Evolutionary conservation across 2,329 filamentous ascomycete genomes (phyloP), one percentile per base, ranked within the genome.

Genomic region (Oidium heveae): DNA sequence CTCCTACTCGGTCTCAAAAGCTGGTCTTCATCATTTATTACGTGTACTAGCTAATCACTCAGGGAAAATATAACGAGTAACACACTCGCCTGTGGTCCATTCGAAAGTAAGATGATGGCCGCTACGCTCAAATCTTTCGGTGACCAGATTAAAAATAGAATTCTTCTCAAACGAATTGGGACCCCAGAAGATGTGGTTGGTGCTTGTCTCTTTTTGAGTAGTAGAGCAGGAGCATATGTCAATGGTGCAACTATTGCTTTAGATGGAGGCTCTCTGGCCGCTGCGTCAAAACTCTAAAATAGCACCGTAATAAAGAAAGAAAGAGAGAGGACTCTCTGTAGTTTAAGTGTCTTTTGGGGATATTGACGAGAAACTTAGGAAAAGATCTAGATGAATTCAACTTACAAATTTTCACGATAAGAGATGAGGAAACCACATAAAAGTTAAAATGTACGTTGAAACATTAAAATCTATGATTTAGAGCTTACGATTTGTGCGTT

Each of bases 1-100:
- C 61, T 84, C 82, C 36, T 96, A 96, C 71, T 80, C 79, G 16
- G 85, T 86, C 1, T 85, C 79, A 63, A 95, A 96, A 73, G 88
- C 89, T 0, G 89, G 87, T 1, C 86, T 80, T 0, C 75, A 94
- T 53, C 86, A 94, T 65, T 72, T 96, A 12, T 77, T 81, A 2
- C 81, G 84, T 65, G 94, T 93, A 65, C 70, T 94, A 39, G 86
- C 86, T 2, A 72, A 93, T 28, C 85, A 89, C 65, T 74, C 96
- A n/a, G 88, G 82, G 0, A 86, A 86, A 0, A 83, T 63, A 83
- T 96, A 62, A 75, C 88, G 9, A 83, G 86, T 54, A 84, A 83
- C 59, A 71, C 74, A 37, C 75, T 84, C 56, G 77, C 78, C 0
- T 80, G 80, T 72, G 80, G 0, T 1, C 80, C 82, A 64, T 83